Evolutionary conservation across 169 alveolate genomes (phyloP).

Genomic region (Neospora caninum): DNA sequence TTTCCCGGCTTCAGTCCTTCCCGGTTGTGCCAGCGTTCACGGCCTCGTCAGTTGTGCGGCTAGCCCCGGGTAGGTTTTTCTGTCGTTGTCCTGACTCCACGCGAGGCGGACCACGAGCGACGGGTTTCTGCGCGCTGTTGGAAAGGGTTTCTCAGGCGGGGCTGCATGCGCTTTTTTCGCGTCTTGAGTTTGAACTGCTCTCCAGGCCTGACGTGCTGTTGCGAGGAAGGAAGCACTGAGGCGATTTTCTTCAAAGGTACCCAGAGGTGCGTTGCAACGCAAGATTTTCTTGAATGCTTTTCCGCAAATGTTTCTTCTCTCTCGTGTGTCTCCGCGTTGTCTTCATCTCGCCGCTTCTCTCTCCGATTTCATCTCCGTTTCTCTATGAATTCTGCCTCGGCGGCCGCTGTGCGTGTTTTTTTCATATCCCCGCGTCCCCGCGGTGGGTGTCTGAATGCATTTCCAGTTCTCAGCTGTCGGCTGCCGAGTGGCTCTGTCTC

Average conservation of each 20-base stretch:
- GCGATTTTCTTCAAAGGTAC: background rate
- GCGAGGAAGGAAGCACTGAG: constrained; percentile 4
- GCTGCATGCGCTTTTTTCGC: background rate
- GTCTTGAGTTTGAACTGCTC: background rate
- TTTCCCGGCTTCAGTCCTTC: background rate
- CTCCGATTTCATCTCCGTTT: too few species aligned
- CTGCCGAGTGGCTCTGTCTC: too few species aligned
- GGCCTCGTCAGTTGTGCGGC: background rate
- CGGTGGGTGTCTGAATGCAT: too few species aligned
- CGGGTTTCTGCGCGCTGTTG: background rate
- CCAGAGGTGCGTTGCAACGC: background rate
- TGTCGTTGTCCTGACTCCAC: too few species aligned
- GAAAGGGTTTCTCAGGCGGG: background rate
- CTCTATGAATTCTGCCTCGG: too few species aligned
- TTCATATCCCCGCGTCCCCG: too few species aligned
- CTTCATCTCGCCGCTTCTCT: too few species aligned
- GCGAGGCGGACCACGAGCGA: background rate
- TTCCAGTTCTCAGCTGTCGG: too few species aligned
- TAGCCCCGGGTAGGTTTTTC: background rate
- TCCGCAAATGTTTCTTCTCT: too few species aligned
- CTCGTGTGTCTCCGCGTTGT: too few species aligned
- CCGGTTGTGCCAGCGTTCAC: background rate
- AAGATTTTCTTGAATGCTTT: background rate
- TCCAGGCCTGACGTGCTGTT: background rate
- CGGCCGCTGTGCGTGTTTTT: too few species aligned